phyloP scores from a whole-genome alignment of 176 grass and related monocot species.

The Phyllostachys edulis region DNA sequence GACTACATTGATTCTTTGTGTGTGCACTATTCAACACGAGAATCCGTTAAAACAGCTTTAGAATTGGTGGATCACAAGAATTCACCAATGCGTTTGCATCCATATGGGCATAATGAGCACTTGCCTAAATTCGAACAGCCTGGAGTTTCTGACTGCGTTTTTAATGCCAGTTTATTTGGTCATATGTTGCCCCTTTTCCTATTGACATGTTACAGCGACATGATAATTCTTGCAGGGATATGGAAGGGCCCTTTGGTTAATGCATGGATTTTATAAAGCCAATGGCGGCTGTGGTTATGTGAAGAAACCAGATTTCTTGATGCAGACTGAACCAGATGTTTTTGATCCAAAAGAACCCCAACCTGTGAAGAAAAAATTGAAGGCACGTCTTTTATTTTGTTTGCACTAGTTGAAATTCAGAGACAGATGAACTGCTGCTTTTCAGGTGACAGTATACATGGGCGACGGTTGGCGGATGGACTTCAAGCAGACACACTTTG shows the following conservation, averaged over 20 bases:
- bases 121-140: not conserved
- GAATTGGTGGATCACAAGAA: not conserved
- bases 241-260: constrained; percentile 92
- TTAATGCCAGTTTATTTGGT: constrained; percentile 5
- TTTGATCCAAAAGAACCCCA: constrained; percentile 59
- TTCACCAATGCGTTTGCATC: not conserved
- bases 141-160: not conserved
- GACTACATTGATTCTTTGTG: not conserved
- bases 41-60: not conserved
- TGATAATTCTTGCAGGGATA: constrained; percentile 64
- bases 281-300: no score
- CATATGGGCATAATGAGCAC: not conserved
- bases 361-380: constrained; percentile 63
- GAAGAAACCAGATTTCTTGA: constrained; percentile 94
- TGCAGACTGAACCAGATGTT: constrained; percentile 59
- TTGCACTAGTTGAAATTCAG: not conserved
- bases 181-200: not conserved
- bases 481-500: constrained; percentile 83
- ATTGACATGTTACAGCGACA: not conserved
- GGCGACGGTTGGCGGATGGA: constrained; percentile 88
- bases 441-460: constrained; percentile 94
- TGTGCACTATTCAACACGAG: not conserved
- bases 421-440: not conserved
- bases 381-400: constrained; percentile 6
- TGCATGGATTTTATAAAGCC: constrained; percentile 95